Conservation (phyloP, 768 basidiomycete species). For the Pholiota conissans region DNA sequence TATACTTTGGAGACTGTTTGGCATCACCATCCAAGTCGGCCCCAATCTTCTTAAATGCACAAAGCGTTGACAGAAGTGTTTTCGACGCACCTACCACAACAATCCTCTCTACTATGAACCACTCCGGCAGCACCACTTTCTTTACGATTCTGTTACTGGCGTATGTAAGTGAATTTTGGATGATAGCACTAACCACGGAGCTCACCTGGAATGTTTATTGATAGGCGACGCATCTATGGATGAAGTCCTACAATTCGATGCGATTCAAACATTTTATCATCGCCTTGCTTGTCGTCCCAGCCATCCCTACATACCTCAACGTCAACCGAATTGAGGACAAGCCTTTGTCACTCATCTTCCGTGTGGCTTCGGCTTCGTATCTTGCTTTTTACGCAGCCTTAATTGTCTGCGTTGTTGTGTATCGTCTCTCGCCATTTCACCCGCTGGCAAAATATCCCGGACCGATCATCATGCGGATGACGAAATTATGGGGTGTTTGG, state of each 20-base stretch:
- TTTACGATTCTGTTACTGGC: not conserved
- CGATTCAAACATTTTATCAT: not conserved
- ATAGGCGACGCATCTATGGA: not conserved
- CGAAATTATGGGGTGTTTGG: constrained; percentile 36
- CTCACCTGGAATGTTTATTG: not conserved
- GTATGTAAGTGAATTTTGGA: not conserved
- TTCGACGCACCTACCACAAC: too few species aligned
- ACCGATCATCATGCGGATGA: constrained; percentile 36
- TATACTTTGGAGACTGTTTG: too few species aligned
- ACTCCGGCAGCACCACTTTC: too few species aligned
- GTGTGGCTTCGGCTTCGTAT: not conserved
- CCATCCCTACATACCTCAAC: not conserved
- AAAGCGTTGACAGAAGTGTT: too few species aligned
- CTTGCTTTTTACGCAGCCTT: constrained; percentile 12
- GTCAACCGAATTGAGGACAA: not conserved
- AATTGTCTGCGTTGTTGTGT: constrained; percentile 24
- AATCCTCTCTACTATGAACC: too few species aligned
- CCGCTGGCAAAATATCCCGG: constrained; percentile 49
- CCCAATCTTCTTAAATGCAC: too few species aligned
- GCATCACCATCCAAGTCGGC: too few species aligned
- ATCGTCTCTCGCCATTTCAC: constrained; percentile 48
- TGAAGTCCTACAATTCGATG: not conserved
- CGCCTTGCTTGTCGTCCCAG: not conserved
- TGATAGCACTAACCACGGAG: not conserved
- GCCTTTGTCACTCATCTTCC: not conserved